Conservation (phyloP, 176 grass and related monocot genomes). For the Rhipidocladum racemiflorum region DNA sequence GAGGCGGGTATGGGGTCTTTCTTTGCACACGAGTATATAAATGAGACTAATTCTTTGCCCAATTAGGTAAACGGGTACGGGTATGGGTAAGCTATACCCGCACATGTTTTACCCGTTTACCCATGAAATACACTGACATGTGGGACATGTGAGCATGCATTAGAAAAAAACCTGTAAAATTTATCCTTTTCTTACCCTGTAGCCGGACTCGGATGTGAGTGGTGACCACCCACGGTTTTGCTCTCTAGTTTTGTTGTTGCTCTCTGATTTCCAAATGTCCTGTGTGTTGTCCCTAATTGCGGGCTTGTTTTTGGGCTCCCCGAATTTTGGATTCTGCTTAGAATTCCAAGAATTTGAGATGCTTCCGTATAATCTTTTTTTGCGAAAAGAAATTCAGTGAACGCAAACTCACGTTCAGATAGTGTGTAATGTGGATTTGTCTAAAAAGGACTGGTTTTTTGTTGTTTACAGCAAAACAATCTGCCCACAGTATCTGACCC, state of each 20-base stretch:
- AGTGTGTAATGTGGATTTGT: neutral
- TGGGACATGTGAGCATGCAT: no score
- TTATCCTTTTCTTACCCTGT: no score
- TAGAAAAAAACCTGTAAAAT: no score
- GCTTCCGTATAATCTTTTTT: neutral
- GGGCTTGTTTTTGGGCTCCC: neutral
- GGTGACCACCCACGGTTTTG: constrained; percentile 7
- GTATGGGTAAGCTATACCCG: no score
- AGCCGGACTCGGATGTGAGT: constrained; percentile 71
- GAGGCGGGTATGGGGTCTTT: no score
- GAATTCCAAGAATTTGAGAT: neutral
- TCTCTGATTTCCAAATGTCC: neutral
- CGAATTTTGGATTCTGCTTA: constrained; percentile 10
- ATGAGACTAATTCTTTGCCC: no score
- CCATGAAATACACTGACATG: no score
- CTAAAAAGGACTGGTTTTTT: neutral
- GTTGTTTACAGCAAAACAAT: constrained; percentile 49
- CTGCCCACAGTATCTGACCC: constrained; percentile 45
- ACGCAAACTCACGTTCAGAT: neutral
- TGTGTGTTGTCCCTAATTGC: neutral
- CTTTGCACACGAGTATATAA: no score
- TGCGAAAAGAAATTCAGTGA: neutral
- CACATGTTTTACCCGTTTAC: no score
- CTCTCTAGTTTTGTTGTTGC: neutral
- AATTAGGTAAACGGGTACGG: no score